phyloP scores from a whole-genome alignment of 176 grass and related monocot genomes.

The Carex cristatella region DNA sequence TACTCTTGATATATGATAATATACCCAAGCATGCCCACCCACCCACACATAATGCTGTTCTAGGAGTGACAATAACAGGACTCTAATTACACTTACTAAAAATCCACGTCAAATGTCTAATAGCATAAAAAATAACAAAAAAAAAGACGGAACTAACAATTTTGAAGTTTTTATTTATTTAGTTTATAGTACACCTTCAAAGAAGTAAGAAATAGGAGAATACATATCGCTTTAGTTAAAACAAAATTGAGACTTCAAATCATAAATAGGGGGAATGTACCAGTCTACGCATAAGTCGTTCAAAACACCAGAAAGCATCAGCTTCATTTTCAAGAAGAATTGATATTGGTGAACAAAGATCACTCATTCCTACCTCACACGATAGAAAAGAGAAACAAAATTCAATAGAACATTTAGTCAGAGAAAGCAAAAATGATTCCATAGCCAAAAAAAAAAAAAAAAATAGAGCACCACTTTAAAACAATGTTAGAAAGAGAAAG shows the following conservation, averaged over 20 bases:
- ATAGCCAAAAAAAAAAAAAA: not conserved
- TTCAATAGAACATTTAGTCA: conserved; percentile 14
- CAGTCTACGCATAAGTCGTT: conserved; percentile 94
- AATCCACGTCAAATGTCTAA: not conserved
- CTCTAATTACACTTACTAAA: not conserved
- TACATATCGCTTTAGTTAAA: not conserved
- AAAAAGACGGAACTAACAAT: not conserved
- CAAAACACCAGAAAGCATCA: conserved; percentile 99
- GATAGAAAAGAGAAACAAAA: conserved; percentile 21
- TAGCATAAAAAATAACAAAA: not conserved
- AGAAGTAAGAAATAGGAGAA: not conserved
- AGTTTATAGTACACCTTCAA: not conserved
- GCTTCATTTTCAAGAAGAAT: conserved; percentile 94
- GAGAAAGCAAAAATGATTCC: not conserved
- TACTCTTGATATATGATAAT: not conserved
- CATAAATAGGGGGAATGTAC: conserved; percentile 25
- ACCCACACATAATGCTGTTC: not conserved
- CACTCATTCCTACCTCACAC: conserved; percentile 82
- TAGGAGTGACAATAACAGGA: not conserved
- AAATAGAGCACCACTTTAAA: not conserved
- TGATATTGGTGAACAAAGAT: conserved; percentile 95
- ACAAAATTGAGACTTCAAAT: not conserved
- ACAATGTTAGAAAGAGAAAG: not conserved
- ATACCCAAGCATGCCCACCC: not conserved
- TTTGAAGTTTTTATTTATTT: not conserved